phyloP scores from a whole-genome alignment of 2,329 filamentous ascomycete species.

The Monosporascus ibericus region DNA sequence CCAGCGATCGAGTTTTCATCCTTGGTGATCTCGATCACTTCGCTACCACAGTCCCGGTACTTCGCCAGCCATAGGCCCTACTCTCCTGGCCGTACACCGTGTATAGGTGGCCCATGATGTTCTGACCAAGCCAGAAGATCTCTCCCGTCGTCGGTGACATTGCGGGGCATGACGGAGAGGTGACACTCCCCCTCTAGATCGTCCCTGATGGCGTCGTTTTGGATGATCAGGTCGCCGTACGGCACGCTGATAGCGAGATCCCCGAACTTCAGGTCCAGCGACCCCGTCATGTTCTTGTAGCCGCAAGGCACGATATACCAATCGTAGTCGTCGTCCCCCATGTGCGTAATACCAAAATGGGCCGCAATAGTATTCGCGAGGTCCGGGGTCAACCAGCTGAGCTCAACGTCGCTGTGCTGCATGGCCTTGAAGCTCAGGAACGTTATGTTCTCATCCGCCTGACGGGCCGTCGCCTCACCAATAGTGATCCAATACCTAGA shows the following conservation, averaged over 20 bases:
- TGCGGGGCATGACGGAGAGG: constrained; percentile 1
- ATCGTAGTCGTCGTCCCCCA: background rate
- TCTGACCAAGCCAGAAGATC: constrained; percentile 2
- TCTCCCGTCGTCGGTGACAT: background rate
- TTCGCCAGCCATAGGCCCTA: constrained; percentile 2
- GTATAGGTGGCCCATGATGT: constrained; percentile 1
- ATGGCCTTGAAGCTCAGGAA: background rate
- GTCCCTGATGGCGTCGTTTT: background rate
- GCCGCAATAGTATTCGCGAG: background rate
- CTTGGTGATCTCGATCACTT: background rate
- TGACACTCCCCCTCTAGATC: background rate
- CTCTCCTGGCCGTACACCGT: constrained; percentile 2
- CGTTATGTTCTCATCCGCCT: background rate
- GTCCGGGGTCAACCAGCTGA: background rate
- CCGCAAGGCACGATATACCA: constrained; percentile 3
- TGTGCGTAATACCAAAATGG: constrained; percentile 7
- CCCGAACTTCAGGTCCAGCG: constrained; percentile 2
- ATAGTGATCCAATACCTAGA: constrained; percentile 2
- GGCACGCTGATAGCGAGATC: constrained; percentile 1
- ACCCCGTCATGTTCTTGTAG: background rate
- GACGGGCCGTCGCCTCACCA: background rate
- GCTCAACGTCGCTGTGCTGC: background rate
- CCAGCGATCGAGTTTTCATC: background rate
- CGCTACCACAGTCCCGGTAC: constrained; percentile 1
- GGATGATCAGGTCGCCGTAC: constrained; percentile 1